Evolutionary conservation across 2,329 filamentous ascomycete genomes (phyloP), one percentile per base, ranked within the genome.

Genomic region (Venturia nashicola): DNA sequence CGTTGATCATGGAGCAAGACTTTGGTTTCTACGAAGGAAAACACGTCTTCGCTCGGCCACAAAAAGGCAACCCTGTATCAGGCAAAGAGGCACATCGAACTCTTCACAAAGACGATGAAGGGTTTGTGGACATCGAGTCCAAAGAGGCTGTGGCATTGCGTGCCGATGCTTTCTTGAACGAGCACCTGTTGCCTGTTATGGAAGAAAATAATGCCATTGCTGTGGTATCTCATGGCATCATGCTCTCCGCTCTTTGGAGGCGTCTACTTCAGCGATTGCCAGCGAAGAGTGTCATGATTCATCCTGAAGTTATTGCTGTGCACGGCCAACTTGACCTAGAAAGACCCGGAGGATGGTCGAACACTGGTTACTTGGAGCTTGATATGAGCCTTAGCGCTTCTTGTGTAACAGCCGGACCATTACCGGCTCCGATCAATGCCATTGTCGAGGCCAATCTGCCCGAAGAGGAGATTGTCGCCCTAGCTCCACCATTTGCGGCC

Each of bases 221-320:
- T 1, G 76, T 96, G 16, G 88, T 96, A 3, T 88, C 91, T 1
- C 92, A 97, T 70, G 91, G 92, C 18, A 86, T 96, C 66, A 85
- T 96, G 48, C 81, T 96, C 2, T 84, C 84, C 2, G 80, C 84
- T 40, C 74, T 96, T 0, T 86, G 88, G 80, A 80, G 81, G 64
- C 79, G 81, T 14, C 72, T 96, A 16, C 76, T 87, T 8, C 74
- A 77, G 14, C 79, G 83, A 3, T 81, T 90, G 65, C 74, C 77
- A 2, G 70, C 74, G 14, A 74, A 73, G 59, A 79, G 75, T 66
- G 74, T 85, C 7, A 69, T 71, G 1, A 68, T 84, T 34, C 74
- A 73, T 5, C 70, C 77, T 14, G 76, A 78, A 40, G 71, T 82
- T 7, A 72, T 72, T 5, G 60, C 60, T 32, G 12, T 18, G 16